These are phyloP conservation scores for Vitis amurensis DNA, from an alignment of 164 flowering plant species.

Conservation along the genomic window DNA sequence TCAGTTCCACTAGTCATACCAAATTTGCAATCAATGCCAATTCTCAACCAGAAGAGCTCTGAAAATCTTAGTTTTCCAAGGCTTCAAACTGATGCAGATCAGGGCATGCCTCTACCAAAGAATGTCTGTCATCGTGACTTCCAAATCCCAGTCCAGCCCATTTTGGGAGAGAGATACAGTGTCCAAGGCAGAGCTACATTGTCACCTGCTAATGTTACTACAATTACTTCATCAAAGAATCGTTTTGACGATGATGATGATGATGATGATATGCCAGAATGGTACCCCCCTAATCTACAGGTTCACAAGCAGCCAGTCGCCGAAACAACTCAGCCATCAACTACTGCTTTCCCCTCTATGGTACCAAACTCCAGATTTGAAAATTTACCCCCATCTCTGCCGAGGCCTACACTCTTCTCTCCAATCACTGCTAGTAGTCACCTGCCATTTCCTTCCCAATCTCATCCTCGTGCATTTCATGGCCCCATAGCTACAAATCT, in stretches of 20 bases:
- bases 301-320: slow-evolving; percentile 8
- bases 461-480: slow-evolving; percentile 11
- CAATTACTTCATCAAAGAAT: slow-evolving; percentile 16
- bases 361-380: slow-evolving; percentile 9
- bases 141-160: background rate
- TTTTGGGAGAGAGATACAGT: background rate
- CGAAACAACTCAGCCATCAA: slow-evolving; percentile 6
- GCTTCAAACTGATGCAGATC: slow-evolving; percentile 10
- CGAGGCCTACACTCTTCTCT: slow-evolving; percentile 2
- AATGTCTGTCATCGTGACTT: background rate
- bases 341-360: slow-evolving; percentile 3
- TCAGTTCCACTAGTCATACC: slow-evolving; percentile 4
- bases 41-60: slow-evolving; percentile 4
- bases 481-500: slow-evolving; percentile 6
- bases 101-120: slow-evolving; percentile 5
- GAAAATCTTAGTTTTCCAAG: background rate
- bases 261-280: slow-evolving; percentile 64
- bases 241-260: slow-evolving; percentile 47
- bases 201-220: background rate
- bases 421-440: slow-evolving; percentile 5
- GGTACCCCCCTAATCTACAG: slow-evolving; percentile 42
- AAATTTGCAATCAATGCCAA: background rate
- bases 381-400: slow-evolving; percentile 9
- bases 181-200: slow-evolving; percentile 4
- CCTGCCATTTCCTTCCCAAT: slow-evolving; percentile 10